These are phyloP conservation scores for Rubia tinctorum DNA, from an alignment of 305 asterid genomes.

Conservation along the genomic window DNA sequence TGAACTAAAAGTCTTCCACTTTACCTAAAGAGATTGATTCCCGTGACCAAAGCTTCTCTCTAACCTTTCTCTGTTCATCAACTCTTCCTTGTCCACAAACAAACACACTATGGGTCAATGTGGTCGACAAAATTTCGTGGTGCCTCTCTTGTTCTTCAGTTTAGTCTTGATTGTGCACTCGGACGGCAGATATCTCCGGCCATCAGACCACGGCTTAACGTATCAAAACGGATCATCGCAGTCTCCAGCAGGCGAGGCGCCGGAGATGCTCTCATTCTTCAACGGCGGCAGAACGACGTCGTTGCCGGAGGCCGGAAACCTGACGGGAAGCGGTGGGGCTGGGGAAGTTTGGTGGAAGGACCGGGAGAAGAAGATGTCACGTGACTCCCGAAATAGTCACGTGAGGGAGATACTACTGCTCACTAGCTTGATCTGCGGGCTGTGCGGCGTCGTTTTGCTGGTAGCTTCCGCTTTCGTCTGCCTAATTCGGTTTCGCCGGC, in stretches of 20 bases:
- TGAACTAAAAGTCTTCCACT: not conserved
- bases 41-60: not conserved
- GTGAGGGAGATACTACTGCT: constrained; percentile 20
- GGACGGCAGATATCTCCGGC: constrained; percentile 36
- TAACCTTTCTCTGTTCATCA: too few relatives aligned
- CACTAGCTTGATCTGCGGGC: constrained; percentile 37
- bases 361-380: constrained; percentile 15
- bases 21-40: not conserved
- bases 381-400: constrained; percentile 4
- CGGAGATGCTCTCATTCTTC: constrained; percentile 31
- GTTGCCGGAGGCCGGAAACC: constrained; percentile 30
- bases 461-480: constrained; percentile 22
- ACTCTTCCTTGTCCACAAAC: not conserved
- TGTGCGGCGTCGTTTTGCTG: constrained; percentile 30
- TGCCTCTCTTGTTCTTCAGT: not conserved
- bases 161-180: constrained; percentile 12
- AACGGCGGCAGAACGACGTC: constrained; percentile 17
- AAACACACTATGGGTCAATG: not conserved
- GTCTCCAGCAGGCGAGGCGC: constrained; percentile 15
- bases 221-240: constrained; percentile 16
- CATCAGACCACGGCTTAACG: constrained; percentile 38
- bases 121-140: not conserved
- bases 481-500: constrained; percentile 20
- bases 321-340: constrained; percentile 9
- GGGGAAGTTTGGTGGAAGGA: constrained; percentile 25